These are phyloP conservation scores for Phytopythium oedochilum DNA, from an alignment of 352 stramenopile genomes.

Conservation along the genomic window DNA sequence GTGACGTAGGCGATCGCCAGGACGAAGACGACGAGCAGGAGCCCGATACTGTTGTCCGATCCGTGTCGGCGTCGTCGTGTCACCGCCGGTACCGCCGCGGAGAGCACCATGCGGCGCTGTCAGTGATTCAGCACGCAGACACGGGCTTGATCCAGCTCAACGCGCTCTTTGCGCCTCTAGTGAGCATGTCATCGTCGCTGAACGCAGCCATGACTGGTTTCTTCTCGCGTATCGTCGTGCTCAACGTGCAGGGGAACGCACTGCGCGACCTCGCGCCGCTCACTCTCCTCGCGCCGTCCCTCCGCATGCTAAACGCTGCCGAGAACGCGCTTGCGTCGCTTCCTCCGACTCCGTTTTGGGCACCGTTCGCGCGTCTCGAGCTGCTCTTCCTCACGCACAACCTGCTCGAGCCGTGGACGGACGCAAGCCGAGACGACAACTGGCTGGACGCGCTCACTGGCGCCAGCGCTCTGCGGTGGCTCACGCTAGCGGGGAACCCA, in stretches of 20 bases:
- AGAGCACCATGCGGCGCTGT: constrained; percentile 5
- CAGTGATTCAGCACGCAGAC: constrained; percentile 47
- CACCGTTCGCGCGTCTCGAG: constrained; percentile 33
- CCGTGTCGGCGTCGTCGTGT: constrained; percentile 12
- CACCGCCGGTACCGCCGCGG: constrained; percentile 25
- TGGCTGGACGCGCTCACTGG: constrained; percentile 24
- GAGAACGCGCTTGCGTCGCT: constrained; percentile 50
- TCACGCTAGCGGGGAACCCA: constrained; percentile 55
- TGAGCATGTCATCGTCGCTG: not conserved
- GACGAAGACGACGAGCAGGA: constrained; percentile 6
- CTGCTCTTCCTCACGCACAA: constrained; percentile 66
- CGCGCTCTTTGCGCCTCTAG: constrained; percentile 7
- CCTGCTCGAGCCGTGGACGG: constrained; percentile 33
- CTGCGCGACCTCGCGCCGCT: constrained; percentile 56
- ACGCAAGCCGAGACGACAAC: constrained; percentile 4
- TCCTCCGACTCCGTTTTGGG: constrained; percentile 45
- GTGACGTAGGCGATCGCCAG: not conserved
- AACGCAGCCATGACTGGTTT: constrained; percentile 9
- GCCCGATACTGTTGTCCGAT: constrained; percentile 4
- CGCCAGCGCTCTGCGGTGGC: constrained; percentile 37
- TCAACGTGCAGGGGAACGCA: constrained; percentile 60
- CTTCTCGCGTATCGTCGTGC: constrained; percentile 51
- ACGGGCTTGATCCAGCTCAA: constrained; percentile 26
- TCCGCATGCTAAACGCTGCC: constrained; percentile 55
- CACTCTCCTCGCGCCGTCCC: constrained; percentile 23